Percentiles rank a stretch among this genome's conserved stretches.
These are phyloP conservation scores for Huntiella bhutanensis DNA, from an alignment of 2,329 filamentous ascomycete species.

Conservation along the genomic window DNA sequence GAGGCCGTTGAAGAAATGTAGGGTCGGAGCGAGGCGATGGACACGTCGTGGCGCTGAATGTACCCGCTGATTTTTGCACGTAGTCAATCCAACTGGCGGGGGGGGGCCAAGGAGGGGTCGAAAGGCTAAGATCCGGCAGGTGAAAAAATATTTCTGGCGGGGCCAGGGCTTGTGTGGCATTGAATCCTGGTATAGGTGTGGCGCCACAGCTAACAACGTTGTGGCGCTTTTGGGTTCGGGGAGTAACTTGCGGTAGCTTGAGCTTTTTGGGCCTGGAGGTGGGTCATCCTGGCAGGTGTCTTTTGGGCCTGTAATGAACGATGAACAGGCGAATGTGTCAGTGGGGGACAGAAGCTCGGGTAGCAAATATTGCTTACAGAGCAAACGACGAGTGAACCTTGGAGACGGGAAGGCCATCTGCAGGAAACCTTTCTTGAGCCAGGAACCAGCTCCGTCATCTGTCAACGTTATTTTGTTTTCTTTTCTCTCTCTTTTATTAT, in stretches of 20 bases:
- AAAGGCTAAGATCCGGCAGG: slow-evolving; percentile 8
- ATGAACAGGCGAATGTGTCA: too few species aligned
- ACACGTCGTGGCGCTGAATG: slow-evolving; percentile 8
- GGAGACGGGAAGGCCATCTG: not conserved
- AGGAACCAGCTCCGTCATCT: not conserved
- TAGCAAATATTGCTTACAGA: slow-evolving; percentile 6
- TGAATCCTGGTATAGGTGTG: slow-evolving; percentile 7
- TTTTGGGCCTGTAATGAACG: too few species aligned
- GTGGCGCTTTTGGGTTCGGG: not conserved
- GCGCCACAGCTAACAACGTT: not conserved
- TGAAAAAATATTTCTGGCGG: slow-evolving; percentile 12
- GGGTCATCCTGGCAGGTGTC: too few species aligned
- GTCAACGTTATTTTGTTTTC: not conserved
- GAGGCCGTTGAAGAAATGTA: slow-evolving; percentile 1
- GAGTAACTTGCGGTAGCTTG: not conserved
- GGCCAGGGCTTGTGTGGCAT: slow-evolving; percentile 12
- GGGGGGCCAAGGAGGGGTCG: slow-evolving; percentile 11
- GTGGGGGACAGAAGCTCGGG: not conserved
- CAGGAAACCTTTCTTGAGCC: not conserved
- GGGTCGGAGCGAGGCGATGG: slow-evolving; percentile 10
- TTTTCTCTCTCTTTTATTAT: not conserved
- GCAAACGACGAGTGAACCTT: not conserved
- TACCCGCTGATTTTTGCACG: slow-evolving; percentile 9
- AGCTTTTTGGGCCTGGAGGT: not conserved
- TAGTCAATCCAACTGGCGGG: not conserved